Conservation (phyloP, 2,329 filamentous ascomycete species). For the Fusarium floridanum region DNA sequence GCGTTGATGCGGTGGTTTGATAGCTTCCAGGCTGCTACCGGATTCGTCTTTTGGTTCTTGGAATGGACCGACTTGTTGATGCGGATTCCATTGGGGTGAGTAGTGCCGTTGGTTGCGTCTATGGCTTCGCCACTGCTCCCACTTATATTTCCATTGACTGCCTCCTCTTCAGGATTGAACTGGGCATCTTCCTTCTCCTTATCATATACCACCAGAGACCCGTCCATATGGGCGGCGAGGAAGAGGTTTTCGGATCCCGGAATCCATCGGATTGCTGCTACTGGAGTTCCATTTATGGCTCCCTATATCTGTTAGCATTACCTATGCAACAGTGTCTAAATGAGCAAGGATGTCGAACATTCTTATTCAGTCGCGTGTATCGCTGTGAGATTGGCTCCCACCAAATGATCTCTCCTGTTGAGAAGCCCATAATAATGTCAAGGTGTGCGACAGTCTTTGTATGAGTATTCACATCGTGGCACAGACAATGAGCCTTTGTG, state of each 20-base stretch:
- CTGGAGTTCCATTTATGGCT: conserved; percentile 85
- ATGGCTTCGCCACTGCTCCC: conserved; percentile 58
- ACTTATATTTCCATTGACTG: conserved; percentile 59
- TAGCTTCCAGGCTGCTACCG: conserved; percentile 91
- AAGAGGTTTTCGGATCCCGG: conserved; percentile 95
- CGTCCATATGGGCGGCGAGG: conserved; percentile 91
- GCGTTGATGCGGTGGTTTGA: conserved; percentile 92
- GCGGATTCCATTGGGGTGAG: conserved; percentile 67
- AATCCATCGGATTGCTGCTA: conserved; percentile 92
- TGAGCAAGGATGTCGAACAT: conserved; percentile 64
- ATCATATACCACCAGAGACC: conserved; percentile 92
- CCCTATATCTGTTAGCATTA: conserved; percentile 65
- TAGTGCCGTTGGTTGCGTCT: conserved; percentile 50
- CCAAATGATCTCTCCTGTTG: conserved; percentile 97
- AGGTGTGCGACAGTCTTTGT: conserved; percentile 86
- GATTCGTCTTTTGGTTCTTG: conserved; percentile 92
- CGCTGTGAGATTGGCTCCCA: conserved; percentile 97
- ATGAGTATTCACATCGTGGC: conserved; percentile 88
- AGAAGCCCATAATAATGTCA: conserved; percentile 95
- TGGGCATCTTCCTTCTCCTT: conserved; percentile 94
- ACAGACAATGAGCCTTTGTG: conserved; percentile 94
- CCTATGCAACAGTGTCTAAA: neutral
- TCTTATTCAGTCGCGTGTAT: conserved; percentile 96
- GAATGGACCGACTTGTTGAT: conserved; percentile 94
- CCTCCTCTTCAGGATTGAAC: conserved; percentile 78